Base-by-base conservation (phyloP, 768 basidiomycete genomes). In the Tremella mesenterica region DNA sequence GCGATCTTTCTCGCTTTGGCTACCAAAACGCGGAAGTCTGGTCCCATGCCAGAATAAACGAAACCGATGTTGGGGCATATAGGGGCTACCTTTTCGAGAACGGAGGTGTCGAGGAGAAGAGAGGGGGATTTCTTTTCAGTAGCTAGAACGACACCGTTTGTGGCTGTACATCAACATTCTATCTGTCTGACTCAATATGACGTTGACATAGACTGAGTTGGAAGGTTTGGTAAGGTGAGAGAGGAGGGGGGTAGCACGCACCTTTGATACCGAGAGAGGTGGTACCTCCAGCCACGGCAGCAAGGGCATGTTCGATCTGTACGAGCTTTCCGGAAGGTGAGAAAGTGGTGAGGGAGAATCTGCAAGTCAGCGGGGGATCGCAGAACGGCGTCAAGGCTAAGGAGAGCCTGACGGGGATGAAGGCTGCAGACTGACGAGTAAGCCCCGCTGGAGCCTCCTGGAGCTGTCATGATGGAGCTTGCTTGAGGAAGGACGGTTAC, bases 81-180 rank as follows among this genome's bases (percentile, higher is more conserved):
- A 48, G 93, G 81, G 1, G 91, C 88, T 57, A 95, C 90, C 76
- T 95, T 96, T 74, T 99, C 95, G 64, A 99, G 81, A 80, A 93
- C 88, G 27, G 88, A 88, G 75, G 96, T 89, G 78, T 99, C 95
- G 60, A 99, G 88, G 64, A 99, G 81, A 69, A 96, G 85, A 10
- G 95, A 99, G 18, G 93, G 89, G 10, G 91, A 83, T 78, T 97
- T 97, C 84, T 99, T 99, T 78, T 97, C 95, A 5, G 95, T 97
- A 34, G 95, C 93, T 64, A 99, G 89, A 59, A 99, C 95, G 69
- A 99, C 93, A 54, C 95, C 95, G 75, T 99, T 99, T 38, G 95
- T 88, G 26, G 95, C 95, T 97, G 70, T 4, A 23, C 50, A 16
- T 44, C 16, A 44, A 43, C 29, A 10, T 10, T 21, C 25, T 28